Conservation (phyloP, 371 early-diverging fungal genomes). For the Capillidium heterosporum region DNA sequence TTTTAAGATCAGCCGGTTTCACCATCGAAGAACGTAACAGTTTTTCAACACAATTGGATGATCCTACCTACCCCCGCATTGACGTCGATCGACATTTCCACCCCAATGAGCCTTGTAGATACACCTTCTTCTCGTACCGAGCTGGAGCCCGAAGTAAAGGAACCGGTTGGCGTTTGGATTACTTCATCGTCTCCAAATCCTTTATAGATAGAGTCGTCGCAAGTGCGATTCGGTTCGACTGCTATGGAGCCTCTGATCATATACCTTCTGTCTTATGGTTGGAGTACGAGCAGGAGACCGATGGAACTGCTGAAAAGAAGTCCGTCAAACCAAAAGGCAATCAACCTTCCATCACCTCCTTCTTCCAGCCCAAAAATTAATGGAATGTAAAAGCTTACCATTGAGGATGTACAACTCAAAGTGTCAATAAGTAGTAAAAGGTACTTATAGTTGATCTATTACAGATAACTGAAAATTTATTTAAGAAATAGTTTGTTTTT, state of each 20-base stretch:
- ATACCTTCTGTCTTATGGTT: slow-evolving; percentile 53
- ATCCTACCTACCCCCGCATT: slow-evolving; percentile 25
- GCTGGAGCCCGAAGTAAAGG: slow-evolving; percentile 48
- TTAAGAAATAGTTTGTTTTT: too few relatives aligned
- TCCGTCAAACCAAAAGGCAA: neutral
- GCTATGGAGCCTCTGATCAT: slow-evolving; percentile 84
- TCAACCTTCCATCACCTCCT: neutral
- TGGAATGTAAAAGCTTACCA: too few relatives aligned
- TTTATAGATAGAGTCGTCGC: slow-evolving; percentile 37
- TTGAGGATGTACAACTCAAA: too few relatives aligned
- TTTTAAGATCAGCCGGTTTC: slow-evolving; percentile 55
- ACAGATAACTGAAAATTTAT: too few relatives aligned
- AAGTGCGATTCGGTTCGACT: slow-evolving; percentile 50
- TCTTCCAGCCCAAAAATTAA: neutral
- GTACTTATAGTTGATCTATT: too few relatives aligned
- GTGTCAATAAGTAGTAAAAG: too few relatives aligned
- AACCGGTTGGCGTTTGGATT: slow-evolving; percentile 80
- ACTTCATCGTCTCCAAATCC: slow-evolving; percentile 53
- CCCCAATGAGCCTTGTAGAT: slow-evolving; percentile 42
- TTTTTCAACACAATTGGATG: slow-evolving; percentile 37
- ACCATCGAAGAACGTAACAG: slow-evolving; percentile 66
- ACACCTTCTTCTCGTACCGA: slow-evolving; percentile 69
- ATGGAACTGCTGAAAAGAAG: neutral
- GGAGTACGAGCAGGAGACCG: slow-evolving; percentile 11
- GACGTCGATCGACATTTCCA: slow-evolving; percentile 65